A percentile compares a stretch with the other conserved stretches of the same genome.
phyloP scores from a whole-genome alignment of 805 yeast genomes.

The Ogataea methanolica region DNA sequence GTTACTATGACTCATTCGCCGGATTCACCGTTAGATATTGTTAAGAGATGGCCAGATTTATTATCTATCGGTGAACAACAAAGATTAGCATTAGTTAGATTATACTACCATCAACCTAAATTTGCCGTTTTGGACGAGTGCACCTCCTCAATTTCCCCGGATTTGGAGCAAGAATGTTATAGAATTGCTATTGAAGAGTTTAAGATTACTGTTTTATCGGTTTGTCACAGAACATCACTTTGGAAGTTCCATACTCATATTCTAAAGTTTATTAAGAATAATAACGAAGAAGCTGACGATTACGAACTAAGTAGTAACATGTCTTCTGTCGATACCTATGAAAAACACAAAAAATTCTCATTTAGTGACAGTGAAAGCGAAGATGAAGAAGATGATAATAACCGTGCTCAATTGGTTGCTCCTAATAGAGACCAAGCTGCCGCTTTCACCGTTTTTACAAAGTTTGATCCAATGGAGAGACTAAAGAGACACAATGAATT shows the following conservation, averaged over 20 bases:
- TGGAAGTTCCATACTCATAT: slow-evolving; percentile 89
- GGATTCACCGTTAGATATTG: slow-evolving; percentile 55
- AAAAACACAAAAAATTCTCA: neutral
- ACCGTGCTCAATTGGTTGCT: slow-evolving; percentile 36
- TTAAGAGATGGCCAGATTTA: slow-evolving; percentile 84
- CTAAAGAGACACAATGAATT: slow-evolving; percentile 75
- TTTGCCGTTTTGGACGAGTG: slow-evolving; percentile 96
- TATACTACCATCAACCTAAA: slow-evolving; percentile 85
- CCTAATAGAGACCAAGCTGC: slow-evolving; percentile 10
- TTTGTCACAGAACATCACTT: slow-evolving; percentile 85
- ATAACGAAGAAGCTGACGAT: slow-evolving; percentile 1
- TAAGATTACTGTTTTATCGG: slow-evolving; percentile 81
- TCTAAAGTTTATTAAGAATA: slow-evolving; percentile 51
- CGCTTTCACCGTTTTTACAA: slow-evolving; percentile 34
- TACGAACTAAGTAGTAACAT: neutral
- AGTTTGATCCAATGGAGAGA: slow-evolving; percentile 69
- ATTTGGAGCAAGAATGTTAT: slow-evolving; percentile 87
- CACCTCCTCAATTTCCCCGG: slow-evolving; percentile 89
- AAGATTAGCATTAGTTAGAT: slow-evolving; percentile 86
- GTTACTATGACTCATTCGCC: slow-evolving; percentile 8
- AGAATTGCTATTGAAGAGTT: slow-evolving; percentile 65
- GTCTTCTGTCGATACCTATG: neutral
- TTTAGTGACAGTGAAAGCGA: slow-evolving; percentile 1
- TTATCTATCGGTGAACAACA: slow-evolving; percentile 90
- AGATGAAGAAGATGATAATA: slow-evolving; percentile 46